phyloP scores from a whole-genome alignment of 2,329 filamentous ascomycete genomes.

The Curvularia hawaiiensis region DNA sequence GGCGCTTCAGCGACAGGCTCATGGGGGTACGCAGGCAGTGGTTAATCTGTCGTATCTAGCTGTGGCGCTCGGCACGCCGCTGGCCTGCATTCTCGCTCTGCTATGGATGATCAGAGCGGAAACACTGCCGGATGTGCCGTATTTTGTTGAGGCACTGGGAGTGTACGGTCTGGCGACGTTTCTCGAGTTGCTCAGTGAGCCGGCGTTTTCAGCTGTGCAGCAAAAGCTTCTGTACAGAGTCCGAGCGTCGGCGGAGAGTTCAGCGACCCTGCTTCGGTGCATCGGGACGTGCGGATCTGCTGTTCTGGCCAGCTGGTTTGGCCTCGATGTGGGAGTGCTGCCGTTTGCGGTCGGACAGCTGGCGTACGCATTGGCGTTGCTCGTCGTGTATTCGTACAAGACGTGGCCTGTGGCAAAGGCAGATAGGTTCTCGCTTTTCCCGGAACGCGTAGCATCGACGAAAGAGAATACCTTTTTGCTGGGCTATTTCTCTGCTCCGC shows the following conservation, averaged over 20 bases:
- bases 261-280: slow-evolving; percentile 79
- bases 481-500: slow-evolving; percentile 66
- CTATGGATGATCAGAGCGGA: slow-evolving; percentile 65
- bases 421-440: slow-evolving; percentile 72
- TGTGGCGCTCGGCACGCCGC: slow-evolving; percentile 68
- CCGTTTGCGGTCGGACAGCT: slow-evolving; percentile 90
- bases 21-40: slow-evolving; percentile 68
- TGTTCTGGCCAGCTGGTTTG: slow-evolving; percentile 62
- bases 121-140: slow-evolving; percentile 61
- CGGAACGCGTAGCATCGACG: slow-evolving; percentile 49
- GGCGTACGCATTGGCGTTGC: slow-evolving; percentile 71
- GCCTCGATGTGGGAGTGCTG: slow-evolving; percentile 71
- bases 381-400: slow-evolving; percentile 71
- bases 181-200: slow-evolving; percentile 83
- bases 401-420: slow-evolving; percentile 61
- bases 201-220: slow-evolving; percentile 87
- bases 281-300: slow-evolving; percentile 73
- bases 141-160: slow-evolving; percentile 62
- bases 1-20: slow-evolving; percentile 79
- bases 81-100: slow-evolving; percentile 68
- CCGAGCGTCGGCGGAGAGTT: slow-evolving; percentile 81
- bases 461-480: slow-evolving; percentile 26
- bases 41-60: slow-evolving; percentile 89
- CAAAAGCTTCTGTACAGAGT: slow-evolving; percentile 79
- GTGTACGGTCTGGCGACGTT: slow-evolving; percentile 64